A percentile compares a stretch with the other conserved stretches of the same genome.
These are phyloP conservation scores for Mycena chlorophos DNA, from an alignment of 768 basidiomycete species.

Conservation along the genomic window DNA sequence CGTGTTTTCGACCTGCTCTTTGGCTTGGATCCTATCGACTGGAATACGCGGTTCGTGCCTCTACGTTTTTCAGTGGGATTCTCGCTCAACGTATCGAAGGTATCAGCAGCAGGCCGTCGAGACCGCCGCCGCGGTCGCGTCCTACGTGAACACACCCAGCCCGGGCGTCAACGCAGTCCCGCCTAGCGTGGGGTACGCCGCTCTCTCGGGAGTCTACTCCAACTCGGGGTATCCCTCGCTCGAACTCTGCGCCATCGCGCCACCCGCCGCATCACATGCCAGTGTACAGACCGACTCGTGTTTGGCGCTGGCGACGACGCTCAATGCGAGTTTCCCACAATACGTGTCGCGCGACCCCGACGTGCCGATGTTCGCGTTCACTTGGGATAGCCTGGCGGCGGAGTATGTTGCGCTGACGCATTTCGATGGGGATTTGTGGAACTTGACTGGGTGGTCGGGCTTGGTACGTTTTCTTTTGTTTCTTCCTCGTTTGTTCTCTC, in stretches of 20 bases:
- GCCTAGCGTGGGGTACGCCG: slow-evolving; percentile 2
- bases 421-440: slow-evolving; percentile 16
- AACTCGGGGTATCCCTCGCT: slow-evolving; percentile 15
- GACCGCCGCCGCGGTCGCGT: slow-evolving; percentile 3
- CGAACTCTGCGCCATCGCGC: slow-evolving; percentile 13
- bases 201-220: slow-evolving; percentile 15
- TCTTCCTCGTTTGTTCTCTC: background rate
- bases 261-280: slow-evolving; percentile 3
- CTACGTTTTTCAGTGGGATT: too few species aligned
- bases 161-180: slow-evolving; percentile 12
- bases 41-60: slow-evolving; percentile 10
- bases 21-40: slow-evolving; percentile 19
- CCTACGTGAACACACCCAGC: slow-evolving; percentile 10
- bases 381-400: slow-evolving; percentile 9
- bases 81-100: background rate
- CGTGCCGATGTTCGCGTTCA: slow-evolving; percentile 17
- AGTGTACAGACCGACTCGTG: slow-evolving; percentile 9
- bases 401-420: slow-evolving; percentile 15
- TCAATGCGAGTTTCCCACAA: slow-evolving; percentile 6
- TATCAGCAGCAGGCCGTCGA: slow-evolving; percentile 9
- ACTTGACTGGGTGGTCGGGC: slow-evolving; percentile 15
- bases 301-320: slow-evolving; percentile 1
- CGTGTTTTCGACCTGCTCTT: slow-evolving; percentile 19
- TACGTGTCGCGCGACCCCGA: slow-evolving; percentile 1
- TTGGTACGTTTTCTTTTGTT: slow-evolving; percentile 3